phyloP scores from a whole-genome alignment of 257 asterid species.

The Solanum microdontum region DNA sequence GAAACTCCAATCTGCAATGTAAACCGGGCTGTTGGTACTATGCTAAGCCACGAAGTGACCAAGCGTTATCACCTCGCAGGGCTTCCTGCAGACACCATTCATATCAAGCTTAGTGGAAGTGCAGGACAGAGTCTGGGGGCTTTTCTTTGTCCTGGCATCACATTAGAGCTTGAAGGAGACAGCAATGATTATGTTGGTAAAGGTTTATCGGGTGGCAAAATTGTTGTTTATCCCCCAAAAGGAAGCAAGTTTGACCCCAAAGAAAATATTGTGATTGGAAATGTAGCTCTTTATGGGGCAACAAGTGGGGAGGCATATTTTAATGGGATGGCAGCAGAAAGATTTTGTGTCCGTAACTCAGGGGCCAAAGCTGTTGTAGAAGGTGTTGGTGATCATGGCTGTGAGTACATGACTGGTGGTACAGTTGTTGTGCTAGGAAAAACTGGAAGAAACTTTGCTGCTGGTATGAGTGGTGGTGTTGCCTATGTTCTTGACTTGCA shows the following conservation, averaged over 20 bases:
- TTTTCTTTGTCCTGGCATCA: conserved; percentile 88
- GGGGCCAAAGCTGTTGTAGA: conserved; percentile 97
- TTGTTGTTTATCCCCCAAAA: conserved; percentile 83
- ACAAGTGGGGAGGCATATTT: conserved; percentile 94
- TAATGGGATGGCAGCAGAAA: conserved; percentile 98
- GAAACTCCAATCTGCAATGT: conserved; percentile 81
- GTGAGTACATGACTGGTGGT: conserved; percentile 99
- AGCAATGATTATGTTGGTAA: conserved; percentile 98
- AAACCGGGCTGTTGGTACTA: conserved; percentile 95
- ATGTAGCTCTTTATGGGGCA: conserved; percentile 96
- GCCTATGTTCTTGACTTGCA: conserved; percentile 85
- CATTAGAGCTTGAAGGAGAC: conserved; percentile 96
- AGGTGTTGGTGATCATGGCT: conserved; percentile 99
- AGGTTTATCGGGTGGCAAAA: conserved; percentile 93
- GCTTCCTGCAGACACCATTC: conserved; percentile 81
- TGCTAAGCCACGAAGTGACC: conserved; percentile 95
- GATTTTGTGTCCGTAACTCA: conserved; percentile 95
- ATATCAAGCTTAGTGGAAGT: conserved; percentile 82
- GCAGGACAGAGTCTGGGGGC: conserved; percentile 99
- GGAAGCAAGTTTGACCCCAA: conserved; percentile 83
- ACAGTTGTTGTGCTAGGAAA: conserved; percentile 81
- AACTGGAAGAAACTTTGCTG: conserved; percentile 96
- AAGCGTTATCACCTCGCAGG: conserved; percentile 67
- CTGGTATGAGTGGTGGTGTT: conserved; percentile 98
- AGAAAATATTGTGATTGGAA: conserved; percentile 93